Evolutionary conservation across 306 rosid species (phyloP).

Genomic region (Spatholobus suberectus): DNA sequence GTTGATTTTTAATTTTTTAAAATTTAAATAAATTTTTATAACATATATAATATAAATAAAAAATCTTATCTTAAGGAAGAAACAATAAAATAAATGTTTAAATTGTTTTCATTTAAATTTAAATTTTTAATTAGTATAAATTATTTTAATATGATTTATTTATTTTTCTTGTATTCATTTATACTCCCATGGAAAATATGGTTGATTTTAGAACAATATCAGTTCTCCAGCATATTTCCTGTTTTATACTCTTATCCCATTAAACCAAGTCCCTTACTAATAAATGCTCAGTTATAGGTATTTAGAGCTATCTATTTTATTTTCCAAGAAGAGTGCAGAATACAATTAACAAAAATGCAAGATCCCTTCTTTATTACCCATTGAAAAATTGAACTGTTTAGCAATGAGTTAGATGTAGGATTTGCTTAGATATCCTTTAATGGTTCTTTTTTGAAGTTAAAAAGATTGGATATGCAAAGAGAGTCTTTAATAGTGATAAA

Average conservation of each 20-base stretch:
- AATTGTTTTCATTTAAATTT: no score
- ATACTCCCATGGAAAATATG: neutral
- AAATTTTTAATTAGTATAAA: no score
- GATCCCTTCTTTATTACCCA: neutral
- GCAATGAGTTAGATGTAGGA: neutral
- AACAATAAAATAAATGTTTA: no score
- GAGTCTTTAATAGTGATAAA: neutral
- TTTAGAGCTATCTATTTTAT: neutral
- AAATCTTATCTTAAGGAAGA: no score
- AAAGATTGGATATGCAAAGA: neutral
- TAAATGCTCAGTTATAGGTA: constrained; percentile 3
- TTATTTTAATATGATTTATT: no score
- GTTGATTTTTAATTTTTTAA: no score
- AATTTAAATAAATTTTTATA: no score
- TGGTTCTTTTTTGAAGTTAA: neutral
- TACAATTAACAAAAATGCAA: neutral
- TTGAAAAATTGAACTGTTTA: neutral
- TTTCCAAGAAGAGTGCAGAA: neutral
- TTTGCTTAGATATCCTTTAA: neutral
- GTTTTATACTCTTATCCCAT: neutral
- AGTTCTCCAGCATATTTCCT: constrained; percentile 14
- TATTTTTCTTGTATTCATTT: no score
- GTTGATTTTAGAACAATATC: constrained; percentile 1
- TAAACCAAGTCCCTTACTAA: neutral
- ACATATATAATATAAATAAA: no score